A percentile compares a stretch with the other conserved stretches of the same genome.
Evolutionary conservation across 441 rosid genomes (phyloP).

Genomic region (Bruguiera hainesii): DNA sequence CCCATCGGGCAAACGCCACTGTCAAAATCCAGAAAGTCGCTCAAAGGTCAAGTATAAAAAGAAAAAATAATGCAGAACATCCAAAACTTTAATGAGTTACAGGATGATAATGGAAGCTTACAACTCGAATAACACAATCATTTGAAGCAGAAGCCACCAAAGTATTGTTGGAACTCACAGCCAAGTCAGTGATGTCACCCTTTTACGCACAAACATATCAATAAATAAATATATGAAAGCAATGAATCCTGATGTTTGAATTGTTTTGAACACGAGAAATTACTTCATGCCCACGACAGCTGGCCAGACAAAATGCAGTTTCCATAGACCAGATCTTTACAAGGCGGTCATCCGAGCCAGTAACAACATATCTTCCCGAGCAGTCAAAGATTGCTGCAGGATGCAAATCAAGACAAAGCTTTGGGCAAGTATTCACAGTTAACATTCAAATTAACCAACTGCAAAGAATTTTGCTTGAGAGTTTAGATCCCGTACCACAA

Average conservation of each 20-base stretch:
- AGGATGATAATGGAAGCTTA: constrained; percentile 42
- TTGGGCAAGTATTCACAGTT: constrained; percentile 8
- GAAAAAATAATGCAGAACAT: constrained; percentile 17
- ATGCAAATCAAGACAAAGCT: constrained; percentile 27
- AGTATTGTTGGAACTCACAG: constrained; percentile 92
- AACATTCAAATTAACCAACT: background rate
- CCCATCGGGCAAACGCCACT: constrained; percentile 99
- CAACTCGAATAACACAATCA: constrained; percentile 92
- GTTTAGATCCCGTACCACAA: constrained; percentile 63
- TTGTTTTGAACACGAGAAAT: constrained; percentile 33
- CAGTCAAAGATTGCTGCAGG: constrained; percentile 95
- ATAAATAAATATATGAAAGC: constrained; percentile 2
- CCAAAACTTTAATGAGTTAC: constrained; percentile 4
- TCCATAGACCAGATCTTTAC: constrained; percentile 99
- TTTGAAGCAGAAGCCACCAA: constrained; percentile 98
- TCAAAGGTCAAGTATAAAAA: constrained; percentile 15
- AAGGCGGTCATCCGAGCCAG: constrained; percentile 99
- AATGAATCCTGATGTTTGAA: constrained; percentile 17
- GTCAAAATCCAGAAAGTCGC: constrained; percentile 32
- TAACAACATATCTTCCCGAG: constrained; percentile 92
- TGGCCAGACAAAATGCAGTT: constrained; percentile 98
- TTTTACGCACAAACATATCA: constrained; percentile 34
- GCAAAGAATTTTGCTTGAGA: background rate
- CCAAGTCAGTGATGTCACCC: constrained; percentile 99
- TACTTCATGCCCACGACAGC: constrained; percentile 99